phyloP scores from a whole-genome alignment of 2,329 filamentous ascomycete genomes.

The Phaeophleospora eucalypticola region DNA sequence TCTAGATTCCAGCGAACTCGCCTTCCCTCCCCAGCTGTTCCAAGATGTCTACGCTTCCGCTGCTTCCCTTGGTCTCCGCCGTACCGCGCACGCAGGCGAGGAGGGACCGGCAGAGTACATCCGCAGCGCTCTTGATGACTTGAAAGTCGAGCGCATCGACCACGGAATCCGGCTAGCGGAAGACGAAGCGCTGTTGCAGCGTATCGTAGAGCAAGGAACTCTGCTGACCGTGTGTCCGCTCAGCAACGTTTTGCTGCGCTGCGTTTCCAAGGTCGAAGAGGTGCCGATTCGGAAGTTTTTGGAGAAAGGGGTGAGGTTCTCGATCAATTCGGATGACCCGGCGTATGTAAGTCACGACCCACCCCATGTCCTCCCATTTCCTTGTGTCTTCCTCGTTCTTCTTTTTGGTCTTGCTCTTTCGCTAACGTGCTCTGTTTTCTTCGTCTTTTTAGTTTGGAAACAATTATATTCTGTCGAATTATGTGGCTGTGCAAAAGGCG shows the following conservation, averaged over 20 bases:
- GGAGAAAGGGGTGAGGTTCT: conserved; percentile 62
- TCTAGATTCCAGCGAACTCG: conserved; percentile 58
- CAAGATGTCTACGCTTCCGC: conserved; percentile 57
- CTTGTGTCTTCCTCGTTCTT: not conserved
- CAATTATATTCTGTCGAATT: conserved; percentile 67
- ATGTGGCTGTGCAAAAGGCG: conserved; percentile 68
- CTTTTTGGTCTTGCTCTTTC: not conserved
- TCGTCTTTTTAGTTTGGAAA: conserved; percentile 54
- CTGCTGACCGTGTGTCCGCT: conserved; percentile 69
- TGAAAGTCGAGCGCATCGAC: conserved; percentile 65
- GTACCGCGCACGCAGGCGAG: conserved; percentile 74
- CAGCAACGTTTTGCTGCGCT: conserved; percentile 65
- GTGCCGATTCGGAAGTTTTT: conserved; percentile 62
- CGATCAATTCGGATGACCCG: conserved; percentile 70
- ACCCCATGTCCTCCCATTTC: conserved; percentile 36
- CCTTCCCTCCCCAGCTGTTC: conserved; percentile 52
- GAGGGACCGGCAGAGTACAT: conserved; percentile 68
- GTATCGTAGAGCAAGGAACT: conserved; percentile 54
- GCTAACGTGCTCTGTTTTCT: not conserved
- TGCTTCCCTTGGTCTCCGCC: conserved; percentile 48
- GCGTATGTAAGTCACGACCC: conserved; percentile 71
- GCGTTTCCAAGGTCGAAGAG: conserved; percentile 50
- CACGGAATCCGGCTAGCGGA: conserved; percentile 66
- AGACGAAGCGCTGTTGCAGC: conserved; percentile 55
- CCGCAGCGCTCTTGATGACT: conserved; percentile 56